Base-by-base conservation (phyloP, 768 basidiomycete genomes). In the Rossbeevera mucosa region DNA sequence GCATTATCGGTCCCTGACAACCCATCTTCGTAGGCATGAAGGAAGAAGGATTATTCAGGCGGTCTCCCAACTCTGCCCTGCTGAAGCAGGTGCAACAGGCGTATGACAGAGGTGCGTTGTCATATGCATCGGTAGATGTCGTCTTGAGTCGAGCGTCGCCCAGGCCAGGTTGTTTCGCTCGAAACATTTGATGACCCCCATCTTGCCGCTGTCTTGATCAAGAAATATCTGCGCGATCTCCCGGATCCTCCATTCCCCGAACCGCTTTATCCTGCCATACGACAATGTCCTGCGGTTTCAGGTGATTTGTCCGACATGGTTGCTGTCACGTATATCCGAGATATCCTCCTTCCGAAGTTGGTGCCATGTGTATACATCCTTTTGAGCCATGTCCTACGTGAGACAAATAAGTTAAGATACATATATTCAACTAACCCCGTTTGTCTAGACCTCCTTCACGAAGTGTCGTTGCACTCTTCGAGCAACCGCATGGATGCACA, bases 161-260 rank as follows among this genome's bases (percentile, higher is more conserved):
- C 50, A 88, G 87, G 88, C 12, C 81, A 91, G 55, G 83, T 91
- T 1, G 85, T 94, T 9, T 88, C 87, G 1, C 70, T 94, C 40
- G 72, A 80, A n/a, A 83, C 76, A 2, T 92, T 88, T 61, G 78
- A 76, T 0, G 90, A 92, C 59, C 85, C 88, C 6, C 78, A 89
- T 66, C 76, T 94, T 1, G 88, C 89, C 3, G 89, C 91, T 8
- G 91, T 93, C 1, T 74, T 94, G 30, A 71, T 94, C 50, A 93
- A 94, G 73, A 91, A 90, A 64, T 92, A 87, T 64, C 70, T 94
- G 22, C 80, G 88, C 31, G 88, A 91, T 65, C 73, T 94, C 2
- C 88, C 89, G 2, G 77, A 81, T 47, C 86, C 91, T 4, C 70
- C 89, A n/a, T 88, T 94, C 58, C 80, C 85, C 0, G 88, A 90